phyloP scores from a whole-genome alignment of 1,284 basidiomycete genomes.

The Mycosarcoma maydis region DNA sequence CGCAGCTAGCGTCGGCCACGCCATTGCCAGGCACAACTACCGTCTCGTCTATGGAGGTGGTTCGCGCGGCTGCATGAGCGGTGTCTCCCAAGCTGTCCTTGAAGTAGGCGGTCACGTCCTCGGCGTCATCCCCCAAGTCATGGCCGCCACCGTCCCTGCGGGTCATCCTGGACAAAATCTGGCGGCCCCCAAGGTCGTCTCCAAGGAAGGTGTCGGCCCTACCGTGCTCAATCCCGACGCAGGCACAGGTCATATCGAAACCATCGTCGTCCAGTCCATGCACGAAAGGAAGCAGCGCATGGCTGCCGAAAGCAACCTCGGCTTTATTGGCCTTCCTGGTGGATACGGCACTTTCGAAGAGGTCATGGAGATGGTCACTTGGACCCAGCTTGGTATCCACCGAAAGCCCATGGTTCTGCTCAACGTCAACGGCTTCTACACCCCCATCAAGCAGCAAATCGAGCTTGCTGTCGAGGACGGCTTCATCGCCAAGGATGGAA shows the following conservation, averaged over 20 bases:
- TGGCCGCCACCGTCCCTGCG: constrained; percentile 68
- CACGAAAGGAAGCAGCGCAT: constrained; percentile 90
- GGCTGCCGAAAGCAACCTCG: constrained; percentile 77
- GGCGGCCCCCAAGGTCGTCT: constrained; percentile 24
- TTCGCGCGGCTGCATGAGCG: constrained; percentile 83
- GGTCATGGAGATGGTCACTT: constrained; percentile 86
- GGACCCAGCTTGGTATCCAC: constrained; percentile 90
- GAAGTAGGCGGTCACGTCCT: constrained; percentile 78
- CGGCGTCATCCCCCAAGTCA: constrained; percentile 83
- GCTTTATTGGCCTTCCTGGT: constrained; percentile 86
- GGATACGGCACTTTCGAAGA: constrained; percentile 94
- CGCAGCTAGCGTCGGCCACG: constrained; percentile 75
- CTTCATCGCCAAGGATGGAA: constrained; percentile 70
- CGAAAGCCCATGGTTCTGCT: constrained; percentile 83
- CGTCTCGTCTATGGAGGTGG: constrained; percentile 89
- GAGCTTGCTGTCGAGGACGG: constrained; percentile 76
- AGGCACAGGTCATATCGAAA: constrained; percentile 39
- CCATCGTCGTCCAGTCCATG: constrained; percentile 77
- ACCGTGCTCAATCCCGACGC: constrained; percentile 56
- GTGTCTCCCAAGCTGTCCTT: constrained; percentile 77
- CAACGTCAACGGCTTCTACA: constrained; percentile 82
- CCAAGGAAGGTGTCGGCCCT: constrained; percentile 53
- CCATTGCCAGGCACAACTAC: constrained; percentile 75
- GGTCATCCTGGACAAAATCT: constrained; percentile 48
- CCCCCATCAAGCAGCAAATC: constrained; percentile 79